Evolutionary conservation across 805 yeast species (phyloP).

Genomic region (Metschnikowia bowlesiae): DNA sequence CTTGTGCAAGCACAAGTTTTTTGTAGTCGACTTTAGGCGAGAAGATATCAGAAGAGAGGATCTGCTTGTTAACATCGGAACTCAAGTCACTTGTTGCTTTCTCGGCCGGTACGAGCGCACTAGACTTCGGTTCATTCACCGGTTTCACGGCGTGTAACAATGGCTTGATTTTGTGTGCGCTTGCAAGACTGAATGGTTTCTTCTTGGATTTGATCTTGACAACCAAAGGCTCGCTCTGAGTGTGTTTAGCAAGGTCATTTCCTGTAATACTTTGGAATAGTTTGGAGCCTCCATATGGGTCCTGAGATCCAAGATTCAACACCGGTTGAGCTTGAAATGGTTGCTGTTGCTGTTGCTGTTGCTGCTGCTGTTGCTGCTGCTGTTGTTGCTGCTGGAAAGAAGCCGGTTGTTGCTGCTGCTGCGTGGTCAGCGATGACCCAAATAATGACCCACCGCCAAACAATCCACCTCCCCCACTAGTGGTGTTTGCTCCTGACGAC

Average conservation of each 20-base stretch:
- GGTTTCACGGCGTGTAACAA: conserved; percentile 24
- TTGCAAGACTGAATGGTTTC: conserved; percentile 55
- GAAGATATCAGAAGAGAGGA: conserved; percentile 66
- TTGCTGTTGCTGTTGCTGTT: conserved; percentile 20
- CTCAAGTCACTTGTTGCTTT: background rate
- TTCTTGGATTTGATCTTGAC: conserved; percentile 28
- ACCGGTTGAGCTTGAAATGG: conserved; percentile 1
- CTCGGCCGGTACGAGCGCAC: background rate
- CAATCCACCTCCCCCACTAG: conserved; percentile 8
- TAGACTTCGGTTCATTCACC: background rate
- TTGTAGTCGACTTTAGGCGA: conserved; percentile 56
- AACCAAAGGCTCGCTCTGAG: conserved; percentile 28
- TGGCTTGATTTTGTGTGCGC: conserved; percentile 61
- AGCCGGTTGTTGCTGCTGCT: conserved; percentile 17
- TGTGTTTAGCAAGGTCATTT: conserved; percentile 16
- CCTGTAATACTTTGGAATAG: conserved; percentile 49
- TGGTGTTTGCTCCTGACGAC: conserved; percentile 11
- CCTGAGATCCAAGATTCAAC: conserved; percentile 28
- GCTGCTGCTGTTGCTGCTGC: conserved; percentile 15
- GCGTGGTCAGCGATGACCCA: conserved; percentile 19
- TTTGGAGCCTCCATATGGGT: conserved; percentile 80
- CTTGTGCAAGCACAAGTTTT: conserved; percentile 42
- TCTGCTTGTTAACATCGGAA: conserved; percentile 57
- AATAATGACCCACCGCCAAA: conserved; percentile 24
- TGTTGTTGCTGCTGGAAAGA: conserved; percentile 13